A percentile compares a stretch with the other conserved stretches of the same genome.
Evolutionary conservation across 108 stramenopile genomes (phyloP).

Genomic region (Parietichytrium sp.): DNA sequence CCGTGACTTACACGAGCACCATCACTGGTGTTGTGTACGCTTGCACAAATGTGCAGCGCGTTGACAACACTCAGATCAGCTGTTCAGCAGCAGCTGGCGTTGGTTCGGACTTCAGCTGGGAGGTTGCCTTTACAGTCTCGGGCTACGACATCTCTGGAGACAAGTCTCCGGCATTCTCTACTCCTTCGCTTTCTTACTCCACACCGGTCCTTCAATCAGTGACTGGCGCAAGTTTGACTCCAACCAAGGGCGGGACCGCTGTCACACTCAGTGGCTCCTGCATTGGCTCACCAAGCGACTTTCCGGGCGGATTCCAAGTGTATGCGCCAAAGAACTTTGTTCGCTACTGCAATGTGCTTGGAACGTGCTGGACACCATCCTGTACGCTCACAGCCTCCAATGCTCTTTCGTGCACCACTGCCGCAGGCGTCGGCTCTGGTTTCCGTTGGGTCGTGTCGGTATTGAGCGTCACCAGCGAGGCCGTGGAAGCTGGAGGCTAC

Average conservation of each 20-base stretch:
- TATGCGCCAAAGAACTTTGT: not conserved
- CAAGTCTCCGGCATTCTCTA: not conserved
- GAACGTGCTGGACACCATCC: not conserved
- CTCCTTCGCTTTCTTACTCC: not conserved
- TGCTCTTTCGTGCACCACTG: not conserved
- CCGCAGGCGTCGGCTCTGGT: not conserved
- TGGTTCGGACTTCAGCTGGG: not conserved
- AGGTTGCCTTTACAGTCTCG: not conserved
- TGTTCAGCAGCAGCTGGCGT: not conserved
- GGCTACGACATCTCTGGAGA: not conserved
- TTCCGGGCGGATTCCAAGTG: not conserved
- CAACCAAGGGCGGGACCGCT: not conserved
- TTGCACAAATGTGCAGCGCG: not conserved
- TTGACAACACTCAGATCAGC: conserved; percentile 12
- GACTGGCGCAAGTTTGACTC: not conserved
- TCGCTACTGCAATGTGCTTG: not conserved
- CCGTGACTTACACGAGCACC: conserved; percentile 21
- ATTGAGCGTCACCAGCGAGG: not conserved
- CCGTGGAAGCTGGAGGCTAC: not conserved
- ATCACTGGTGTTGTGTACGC: not conserved
- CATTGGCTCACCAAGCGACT: not conserved
- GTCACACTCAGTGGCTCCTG: not conserved
- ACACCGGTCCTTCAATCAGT: not conserved
- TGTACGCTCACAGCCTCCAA: not conserved
- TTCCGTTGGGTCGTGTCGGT: not conserved